Evolutionary conservation across 306 rosid species (phyloP), one percentile per base, ranked within the genome.

Genomic region (Phaseolus lunatus): DNA sequence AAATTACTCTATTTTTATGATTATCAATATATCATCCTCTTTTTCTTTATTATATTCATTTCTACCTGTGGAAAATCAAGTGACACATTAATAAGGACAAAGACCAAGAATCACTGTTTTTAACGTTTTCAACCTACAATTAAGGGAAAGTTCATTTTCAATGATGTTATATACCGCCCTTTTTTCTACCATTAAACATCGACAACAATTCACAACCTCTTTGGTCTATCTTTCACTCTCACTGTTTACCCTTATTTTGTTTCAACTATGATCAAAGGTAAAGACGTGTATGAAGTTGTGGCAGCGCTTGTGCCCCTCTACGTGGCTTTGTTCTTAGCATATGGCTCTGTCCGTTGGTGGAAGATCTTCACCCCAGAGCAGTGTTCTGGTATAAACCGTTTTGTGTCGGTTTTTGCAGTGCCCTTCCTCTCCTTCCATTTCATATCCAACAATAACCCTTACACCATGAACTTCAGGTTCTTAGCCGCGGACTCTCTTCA

Each of bases 241-340:
- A 22, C 43, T 22, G 5, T 18, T 2, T 39, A 22, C 12, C 7
- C 24, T 39, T 19, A 2, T 14, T 2, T 3, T 43, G 31, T 24
- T 75, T 23, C 23, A 76, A 39, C 77, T 67, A 94, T 91, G 97
- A 94, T 91, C 61, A 78, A 77, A 1, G 92, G 94, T 0, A 88
- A 88, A 79, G 97, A 91, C 53, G 84, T 94, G 0, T 94, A 91
- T 77, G 83, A 86, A 0, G 82, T 85, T 37, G 2, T 85, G 5
- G 50, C 63, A 11, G 77, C 81, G 0, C 13, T 85, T 18, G 64
- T 73, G 29, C 88, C 85, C 2, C 64, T 81, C 1, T 85, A 85
- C 9, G 78, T 85, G 43, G 81, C 88, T 2, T 41, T 85, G 75
- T 2, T 53, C 14, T 26, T 85, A 67, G 85, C 78, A 7, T 81